Percentiles rank a stretch among this genome's conserved stretches.
Conservation (phyloP, 75 land plant species). For the Ceratopteris richardii region DNA sequence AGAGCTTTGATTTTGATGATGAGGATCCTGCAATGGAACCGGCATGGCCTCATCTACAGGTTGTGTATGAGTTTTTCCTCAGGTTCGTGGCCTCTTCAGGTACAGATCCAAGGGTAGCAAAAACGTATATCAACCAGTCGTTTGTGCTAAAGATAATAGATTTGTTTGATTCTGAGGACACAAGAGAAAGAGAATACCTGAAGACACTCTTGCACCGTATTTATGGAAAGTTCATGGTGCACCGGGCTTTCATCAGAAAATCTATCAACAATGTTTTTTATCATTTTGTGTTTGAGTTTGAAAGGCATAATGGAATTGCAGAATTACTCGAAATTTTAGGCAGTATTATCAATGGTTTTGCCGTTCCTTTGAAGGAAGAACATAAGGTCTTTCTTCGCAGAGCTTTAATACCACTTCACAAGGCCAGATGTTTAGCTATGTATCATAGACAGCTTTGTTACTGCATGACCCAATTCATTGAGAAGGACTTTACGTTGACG, state of each 20-base stretch:
- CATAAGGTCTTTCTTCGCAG: constrained; percentile 64
- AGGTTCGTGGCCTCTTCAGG: constrained; percentile 21
- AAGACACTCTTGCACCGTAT: constrained; percentile 46
- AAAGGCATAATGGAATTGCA: constrained; percentile 44
- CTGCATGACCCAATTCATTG: constrained; percentile 55
- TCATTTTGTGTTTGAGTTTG: constrained; percentile 77
- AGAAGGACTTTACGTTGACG: constrained; percentile 45
- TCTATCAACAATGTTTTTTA: constrained; percentile 40
- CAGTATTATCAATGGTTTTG: constrained; percentile 58
- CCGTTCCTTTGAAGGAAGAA: constrained; percentile 58
- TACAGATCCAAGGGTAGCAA: constrained; percentile 31
- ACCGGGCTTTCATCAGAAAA: constrained; percentile 57
- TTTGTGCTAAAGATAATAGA: constrained; percentile 35
- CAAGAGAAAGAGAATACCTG: constrained; percentile 42
- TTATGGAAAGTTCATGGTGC: constrained; percentile 39
- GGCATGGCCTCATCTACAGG: constrained; percentile 45
- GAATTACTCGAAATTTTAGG: constrained; percentile 63
- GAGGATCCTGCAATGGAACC: constrained; percentile 12
- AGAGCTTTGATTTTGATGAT: constrained; percentile 30
- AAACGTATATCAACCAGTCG: constrained; percentile 15
- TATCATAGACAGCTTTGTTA: constrained; percentile 47
- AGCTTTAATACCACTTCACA: constrained; percentile 53
- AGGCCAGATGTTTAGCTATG: constrained; percentile 29
- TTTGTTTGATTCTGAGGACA: constrained; percentile 49
- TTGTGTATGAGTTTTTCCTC: constrained; percentile 42